Base-by-base conservation (phyloP, 2,329 filamentous ascomycete species). In the Alternaria sp. region DNA sequence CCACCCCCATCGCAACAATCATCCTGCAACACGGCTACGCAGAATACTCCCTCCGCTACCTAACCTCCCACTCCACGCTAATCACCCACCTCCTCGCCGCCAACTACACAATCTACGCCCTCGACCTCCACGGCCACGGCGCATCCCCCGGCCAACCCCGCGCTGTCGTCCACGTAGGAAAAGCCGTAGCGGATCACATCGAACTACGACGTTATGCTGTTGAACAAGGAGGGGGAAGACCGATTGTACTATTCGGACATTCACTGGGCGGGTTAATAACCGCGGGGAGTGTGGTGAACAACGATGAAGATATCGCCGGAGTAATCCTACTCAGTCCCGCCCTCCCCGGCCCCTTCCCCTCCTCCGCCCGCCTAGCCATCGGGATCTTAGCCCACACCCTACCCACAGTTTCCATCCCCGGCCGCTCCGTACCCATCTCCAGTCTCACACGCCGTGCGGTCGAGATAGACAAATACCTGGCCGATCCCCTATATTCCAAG, bases 21-120 rank as follows among this genome's bases (percentile, higher is more conserved):
- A 36, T 64, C 32, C 46, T 64, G 7, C 61, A 64, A 43, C 61
- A 64, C 15, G 61, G 61, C 21, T 64, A 60, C 19, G 57, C 51
- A 26, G 61, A 64, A 47, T 64, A 64, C 40, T 52, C 61, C 9
- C 5, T 30, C 7, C 57, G 61, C 3, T 64, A 60, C 45, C 36
- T 60, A 7, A 28, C 40, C 9, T 47, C 61, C 6, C 61, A 64
- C 23, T 57, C 59, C 46, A 17, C 36, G 13, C 30, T 64, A 26
- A 55, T 64, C 36, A 12, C n/a, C 5, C 51, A 64, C 46, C 17
- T 64, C 9, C 45, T 47, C 49, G 12, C 28, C 17, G 28, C 49
- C 1, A 1, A 3, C 19, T 51, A 51, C 19, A 11, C 49, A 3
- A 17, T 51, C 28, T 51, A 36, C 28, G 49, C 49, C 17, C 30